These are phyloP conservation scores for Leccinum rimulosum DNA, from an alignment of 768 basidiomycete genomes.

Conservation along the genomic window DNA sequence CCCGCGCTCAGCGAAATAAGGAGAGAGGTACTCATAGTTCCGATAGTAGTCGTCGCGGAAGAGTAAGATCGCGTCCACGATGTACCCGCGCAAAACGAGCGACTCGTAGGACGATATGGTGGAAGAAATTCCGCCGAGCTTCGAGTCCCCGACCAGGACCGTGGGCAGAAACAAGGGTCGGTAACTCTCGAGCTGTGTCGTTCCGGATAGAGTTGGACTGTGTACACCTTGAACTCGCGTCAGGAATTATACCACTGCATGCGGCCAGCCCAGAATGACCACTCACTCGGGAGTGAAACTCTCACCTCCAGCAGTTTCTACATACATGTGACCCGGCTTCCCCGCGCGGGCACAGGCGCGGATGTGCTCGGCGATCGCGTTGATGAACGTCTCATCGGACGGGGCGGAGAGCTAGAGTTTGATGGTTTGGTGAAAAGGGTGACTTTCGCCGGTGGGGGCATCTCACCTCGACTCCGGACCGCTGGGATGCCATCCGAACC, in stretches of 20 bases:
- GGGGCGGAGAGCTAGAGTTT: conserved; percentile 37
- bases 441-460: background rate
- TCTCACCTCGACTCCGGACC: conserved; percentile 31
- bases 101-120: conserved; percentile 95
- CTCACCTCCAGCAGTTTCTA: conserved; percentile 96
- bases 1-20: conserved; percentile 77
- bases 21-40: conserved; percentile 77
- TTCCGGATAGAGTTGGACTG: conserved; percentile 80
- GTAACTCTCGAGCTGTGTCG: conserved; percentile 82
- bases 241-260: background rate
- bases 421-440: conserved; percentile 5
- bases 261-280: background rate
- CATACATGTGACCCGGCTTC: conserved; percentile 59
- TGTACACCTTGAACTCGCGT: conserved; percentile 66
- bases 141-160: conserved; percentile 82
- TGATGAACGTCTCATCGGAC: conserved; percentile 64
- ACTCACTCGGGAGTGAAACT: conserved; percentile 16
- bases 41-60: conserved; percentile 86
- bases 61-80: conserved; percentile 77
- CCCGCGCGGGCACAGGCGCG: conserved; percentile 42
- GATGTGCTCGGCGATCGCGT: conserved; percentile 63
- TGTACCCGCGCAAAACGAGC: conserved; percentile 84
- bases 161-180: conserved; percentile 86
- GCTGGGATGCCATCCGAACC: conserved; percentile 46
- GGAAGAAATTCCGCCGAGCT: conserved; percentile 90